Percentiles rank a stretch among this genome's conserved stretches.
These are phyloP conservation scores for Saposhnikovia divaricata DNA, from an alignment of 129 eudicot species.

Conservation along the genomic window DNA sequence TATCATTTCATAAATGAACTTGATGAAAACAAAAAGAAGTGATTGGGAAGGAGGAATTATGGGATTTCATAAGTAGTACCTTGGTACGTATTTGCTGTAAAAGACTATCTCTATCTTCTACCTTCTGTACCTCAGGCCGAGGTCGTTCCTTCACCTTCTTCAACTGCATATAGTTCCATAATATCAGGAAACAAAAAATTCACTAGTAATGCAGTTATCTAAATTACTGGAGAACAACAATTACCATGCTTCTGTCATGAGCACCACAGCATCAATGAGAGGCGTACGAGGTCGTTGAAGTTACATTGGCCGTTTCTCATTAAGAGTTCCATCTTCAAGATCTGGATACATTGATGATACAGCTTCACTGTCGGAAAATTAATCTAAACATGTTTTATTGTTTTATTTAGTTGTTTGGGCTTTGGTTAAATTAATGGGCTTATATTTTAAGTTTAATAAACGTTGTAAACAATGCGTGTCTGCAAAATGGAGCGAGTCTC, in stretches of 20 bases:
- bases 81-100: slow-evolving; percentile 71
- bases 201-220: neutral
- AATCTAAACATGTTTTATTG: no score
- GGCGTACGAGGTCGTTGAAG: slow-evolving; percentile 71
- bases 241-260: slow-evolving; percentile 82
- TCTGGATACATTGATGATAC: slow-evolving; percentile 22
- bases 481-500: no score
- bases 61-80: slow-evolving; percentile 28
- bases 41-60: neutral
- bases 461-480: no score
- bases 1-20: neutral
- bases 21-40: neutral
- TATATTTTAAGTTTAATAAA: no score
- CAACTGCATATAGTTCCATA: slow-evolving; percentile 38
- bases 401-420: no score
- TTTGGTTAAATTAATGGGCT: no score
- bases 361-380: no score
- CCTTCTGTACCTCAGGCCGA: slow-evolving; percentile 40
- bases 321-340: slow-evolving; percentile 27
- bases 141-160: slow-evolving; percentile 69
- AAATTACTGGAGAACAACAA: neutral
- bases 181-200: neutral
- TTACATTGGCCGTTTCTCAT: slow-evolving; percentile 37
- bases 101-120: slow-evolving; percentile 60
- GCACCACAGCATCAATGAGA: slow-evolving; percentile 65